phyloP scores from a whole-genome alignment of 208 protist species.

The Wallacemonas sp. region DNA sequence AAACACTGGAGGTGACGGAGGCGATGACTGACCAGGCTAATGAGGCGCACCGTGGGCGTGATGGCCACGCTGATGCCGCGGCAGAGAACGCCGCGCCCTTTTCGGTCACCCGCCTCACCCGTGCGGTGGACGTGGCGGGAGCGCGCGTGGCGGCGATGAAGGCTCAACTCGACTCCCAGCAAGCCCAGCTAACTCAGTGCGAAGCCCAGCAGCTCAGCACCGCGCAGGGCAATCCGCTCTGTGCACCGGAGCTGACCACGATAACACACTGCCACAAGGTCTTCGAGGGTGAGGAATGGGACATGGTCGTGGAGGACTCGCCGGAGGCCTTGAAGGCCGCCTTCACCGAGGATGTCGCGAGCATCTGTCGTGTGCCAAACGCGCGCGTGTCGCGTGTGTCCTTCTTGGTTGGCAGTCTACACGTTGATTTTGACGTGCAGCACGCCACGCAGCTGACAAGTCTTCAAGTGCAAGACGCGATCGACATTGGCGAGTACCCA shows the following conservation, averaged over 20 bases:
- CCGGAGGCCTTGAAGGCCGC: conserved; percentile 27
- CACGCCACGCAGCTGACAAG: conserved; percentile 14
- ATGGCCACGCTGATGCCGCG: background rate
- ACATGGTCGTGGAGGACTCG: conserved; percentile 32
- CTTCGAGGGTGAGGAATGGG: conserved; percentile 33
- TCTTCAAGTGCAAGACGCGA: conserved; percentile 17
- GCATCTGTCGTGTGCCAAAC: conserved; percentile 21
- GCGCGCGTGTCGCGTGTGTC: conserved; percentile 12
- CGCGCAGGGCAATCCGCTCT: conserved; percentile 4
- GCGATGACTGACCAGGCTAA: background rate
- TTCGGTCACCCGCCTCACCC: background rate
- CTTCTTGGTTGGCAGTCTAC: conserved; percentile 9
- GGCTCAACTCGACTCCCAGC: conserved; percentile 1
- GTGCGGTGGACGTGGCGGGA: background rate
- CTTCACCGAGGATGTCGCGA: conserved; percentile 18
- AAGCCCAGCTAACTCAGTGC: conserved; percentile 1
- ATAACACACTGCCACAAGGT: conserved; percentile 14
- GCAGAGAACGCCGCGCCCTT: too few relatives aligned
- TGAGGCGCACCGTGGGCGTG: background rate
- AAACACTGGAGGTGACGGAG: background rate
- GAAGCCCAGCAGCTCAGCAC: background rate
- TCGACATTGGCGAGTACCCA: conserved; percentile 23
- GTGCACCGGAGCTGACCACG: background rate
- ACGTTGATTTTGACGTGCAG: conserved; percentile 26
- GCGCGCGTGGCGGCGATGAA: background rate